phyloP scores from a whole-genome alignment of 495 filamentous ascomycete species.

The Paragyromitra xinjiangensis region DNA sequence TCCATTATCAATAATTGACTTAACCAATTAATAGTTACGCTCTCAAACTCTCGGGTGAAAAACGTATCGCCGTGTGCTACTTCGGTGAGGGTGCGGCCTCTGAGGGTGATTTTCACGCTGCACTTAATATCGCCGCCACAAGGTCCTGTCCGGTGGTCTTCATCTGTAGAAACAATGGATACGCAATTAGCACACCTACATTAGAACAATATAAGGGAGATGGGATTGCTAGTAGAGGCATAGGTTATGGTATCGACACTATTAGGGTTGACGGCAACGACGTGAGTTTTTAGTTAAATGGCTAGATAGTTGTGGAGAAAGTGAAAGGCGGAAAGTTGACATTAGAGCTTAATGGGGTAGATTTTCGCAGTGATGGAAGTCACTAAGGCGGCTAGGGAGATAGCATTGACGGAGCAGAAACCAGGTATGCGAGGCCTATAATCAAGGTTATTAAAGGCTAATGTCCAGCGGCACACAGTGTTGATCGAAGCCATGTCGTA shows the following conservation, averaged over 20 bases:
- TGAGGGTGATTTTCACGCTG: slow-evolving; percentile 98
- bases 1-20: background rate
- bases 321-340: background rate
- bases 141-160: slow-evolving; percentile 90
- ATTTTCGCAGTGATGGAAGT: slow-evolving; percentile 92
- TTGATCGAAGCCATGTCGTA: slow-evolving; percentile 98
- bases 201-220: slow-evolving; percentile 97
- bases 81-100: slow-evolving; percentile 98
- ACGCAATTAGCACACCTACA: slow-evolving; percentile 92
- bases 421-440: slow-evolving; percentile 23
- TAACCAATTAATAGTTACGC: slow-evolving; percentile 68
- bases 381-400: slow-evolving; percentile 76
- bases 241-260: slow-evolving; percentile 97
- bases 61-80: slow-evolving; percentile 83
- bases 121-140: slow-evolving; percentile 94
- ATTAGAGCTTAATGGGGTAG: slow-evolving; percentile 18
- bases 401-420: slow-evolving; percentile 67
- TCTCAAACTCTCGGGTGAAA: slow-evolving; percentile 80
- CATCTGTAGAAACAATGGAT: slow-evolving; percentile 97
- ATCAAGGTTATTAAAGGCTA: background rate
- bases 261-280: slow-evolving; percentile 97
- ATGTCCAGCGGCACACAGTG: slow-evolving; percentile 64
- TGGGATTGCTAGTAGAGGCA: slow-evolving; percentile 91
- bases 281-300: slow-evolving; percentile 34
- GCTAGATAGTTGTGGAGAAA: background rate